These are phyloP conservation scores for Alternaria consortialis DNA, from an alignment of 2,329 filamentous ascomycete genomes.

Conservation along the genomic window DNA sequence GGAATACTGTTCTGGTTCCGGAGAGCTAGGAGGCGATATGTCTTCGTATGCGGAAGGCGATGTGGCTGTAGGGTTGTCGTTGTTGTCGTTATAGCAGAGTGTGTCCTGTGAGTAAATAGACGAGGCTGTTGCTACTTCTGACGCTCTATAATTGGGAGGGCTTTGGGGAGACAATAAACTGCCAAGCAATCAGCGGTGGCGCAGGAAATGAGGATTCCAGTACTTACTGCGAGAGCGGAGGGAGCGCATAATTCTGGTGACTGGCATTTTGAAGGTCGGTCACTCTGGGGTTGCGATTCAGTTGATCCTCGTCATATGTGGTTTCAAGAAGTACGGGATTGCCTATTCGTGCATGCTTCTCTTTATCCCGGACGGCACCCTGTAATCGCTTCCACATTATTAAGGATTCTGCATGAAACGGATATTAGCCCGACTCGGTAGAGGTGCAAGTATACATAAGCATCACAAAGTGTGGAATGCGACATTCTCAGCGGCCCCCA, in stretches of 20 bases:
- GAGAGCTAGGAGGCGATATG: slow-evolving; percentile 52
- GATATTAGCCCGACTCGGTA: slow-evolving; percentile 31
- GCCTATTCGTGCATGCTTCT: slow-evolving; percentile 52
- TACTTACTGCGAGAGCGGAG: slow-evolving; percentile 35
- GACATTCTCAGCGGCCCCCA: not conserved
- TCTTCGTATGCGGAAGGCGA: slow-evolving; percentile 42
- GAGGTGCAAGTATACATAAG: slow-evolving; percentile 15
- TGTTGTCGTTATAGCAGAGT: slow-evolving; percentile 44
- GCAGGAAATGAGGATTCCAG: slow-evolving; percentile 3
- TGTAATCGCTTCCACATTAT: slow-evolving; percentile 65
- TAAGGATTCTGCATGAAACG: slow-evolving; percentile 35
- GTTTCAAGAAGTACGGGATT: slow-evolving; percentile 58
- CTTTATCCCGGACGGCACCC: slow-evolving; percentile 54
- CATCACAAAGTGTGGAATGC: slow-evolving; percentile 11
- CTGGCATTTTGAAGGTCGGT: slow-evolving; percentile 40
- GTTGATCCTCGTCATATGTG: slow-evolving; percentile 56
- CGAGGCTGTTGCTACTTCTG: slow-evolving; percentile 54
- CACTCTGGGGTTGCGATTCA: slow-evolving; percentile 49
- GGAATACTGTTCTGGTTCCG: slow-evolving; percentile 43
- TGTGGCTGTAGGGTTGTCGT: slow-evolving; percentile 29
- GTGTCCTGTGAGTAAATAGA: slow-evolving; percentile 70
- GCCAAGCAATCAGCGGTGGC: slow-evolving; percentile 7
- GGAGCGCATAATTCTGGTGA: slow-evolving; percentile 37
- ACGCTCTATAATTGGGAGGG: slow-evolving; percentile 34
- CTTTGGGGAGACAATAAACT: slow-evolving; percentile 36